Evolutionary conservation across 2,329 filamentous ascomycete species (phyloP).

Genomic region (Herpotrichia juniperi): DNA sequence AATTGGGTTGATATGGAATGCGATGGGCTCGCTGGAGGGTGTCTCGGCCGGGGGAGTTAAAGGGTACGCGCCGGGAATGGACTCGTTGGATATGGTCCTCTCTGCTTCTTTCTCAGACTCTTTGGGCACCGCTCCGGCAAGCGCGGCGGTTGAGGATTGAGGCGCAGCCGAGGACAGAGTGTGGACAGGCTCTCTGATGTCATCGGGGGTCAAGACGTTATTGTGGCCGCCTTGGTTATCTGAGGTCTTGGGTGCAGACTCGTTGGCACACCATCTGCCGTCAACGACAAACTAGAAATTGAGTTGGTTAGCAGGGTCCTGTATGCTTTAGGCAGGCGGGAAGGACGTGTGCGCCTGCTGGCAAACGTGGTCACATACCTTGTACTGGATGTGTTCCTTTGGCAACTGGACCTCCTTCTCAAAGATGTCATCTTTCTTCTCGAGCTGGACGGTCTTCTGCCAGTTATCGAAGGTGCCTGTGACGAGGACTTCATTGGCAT

Average conservation of each 20-base stretch:
- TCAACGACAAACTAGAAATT: slow-evolving; percentile 85
- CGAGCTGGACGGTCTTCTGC: slow-evolving; percentile 83
- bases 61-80: slow-evolving; percentile 71
- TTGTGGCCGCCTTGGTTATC: slow-evolving; percentile 87
- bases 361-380: slow-evolving; percentile 65
- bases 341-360: not conserved
- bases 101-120: slow-evolving; percentile 48
- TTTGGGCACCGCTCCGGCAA: slow-evolving; percentile 71
- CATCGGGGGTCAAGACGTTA: slow-evolving; percentile 82
- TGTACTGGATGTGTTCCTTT: slow-evolving; percentile 83
- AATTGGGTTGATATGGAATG: slow-evolving; percentile 64
- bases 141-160: slow-evolving; percentile 71
- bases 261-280: slow-evolving; percentile 85
- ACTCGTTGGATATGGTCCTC: slow-evolving; percentile 33
- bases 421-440: slow-evolving; percentile 73
- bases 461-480: slow-evolving; percentile 96
- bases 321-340: slow-evolving; percentile 4
- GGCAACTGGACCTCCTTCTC: slow-evolving; percentile 80
- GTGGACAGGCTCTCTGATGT: slow-evolving; percentile 62
- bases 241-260: slow-evolving; percentile 78
- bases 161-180: slow-evolving; percentile 73
- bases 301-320: slow-evolving; percentile 19
- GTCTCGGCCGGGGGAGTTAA: slow-evolving; percentile 71
- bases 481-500: slow-evolving; percentile 86
- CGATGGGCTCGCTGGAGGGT: slow-evolving; percentile 47